Conservation (phyloP, 768 basidiomycete genomes). For the Ramaria sp. region DNA sequence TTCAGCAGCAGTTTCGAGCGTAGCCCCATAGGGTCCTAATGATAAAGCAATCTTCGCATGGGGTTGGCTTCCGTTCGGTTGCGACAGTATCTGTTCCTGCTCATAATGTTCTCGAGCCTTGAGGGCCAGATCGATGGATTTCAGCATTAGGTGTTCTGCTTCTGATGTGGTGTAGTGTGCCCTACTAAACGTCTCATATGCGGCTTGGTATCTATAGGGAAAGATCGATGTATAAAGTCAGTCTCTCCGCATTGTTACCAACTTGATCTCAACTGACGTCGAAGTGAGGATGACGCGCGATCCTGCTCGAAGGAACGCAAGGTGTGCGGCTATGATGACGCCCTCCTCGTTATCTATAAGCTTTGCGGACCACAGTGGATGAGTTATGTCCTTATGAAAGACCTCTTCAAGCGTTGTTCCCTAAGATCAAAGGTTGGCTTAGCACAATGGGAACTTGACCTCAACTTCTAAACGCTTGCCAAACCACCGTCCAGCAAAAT, state of each 20-base stretch:
- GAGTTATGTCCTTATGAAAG: constrained; percentile 35
- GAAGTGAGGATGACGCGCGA: constrained; percentile 56
- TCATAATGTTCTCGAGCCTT: constrained; percentile 27
- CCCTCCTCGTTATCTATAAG: constrained; percentile 43
- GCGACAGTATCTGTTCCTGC: not conserved
- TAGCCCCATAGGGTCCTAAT: constrained; percentile 66
- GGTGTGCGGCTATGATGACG: constrained; percentile 46
- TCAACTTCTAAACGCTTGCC: too few species aligned
- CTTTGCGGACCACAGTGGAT: constrained; percentile 64
- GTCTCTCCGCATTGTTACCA: not conserved
- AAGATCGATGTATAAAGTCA: not conserved
- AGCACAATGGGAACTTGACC: too few species aligned
- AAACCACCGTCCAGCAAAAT: too few species aligned
- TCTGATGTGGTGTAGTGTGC: constrained; percentile 36
- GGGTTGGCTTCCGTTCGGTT: not conserved
- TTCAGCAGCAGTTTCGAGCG: constrained; percentile 48
- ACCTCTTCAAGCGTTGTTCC: constrained; percentile 51
- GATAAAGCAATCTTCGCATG: constrained; percentile 51
- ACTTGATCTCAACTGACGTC: constrained; percentile 35
- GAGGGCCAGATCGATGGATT: constrained; percentile 39
- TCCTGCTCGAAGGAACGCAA: constrained; percentile 54
- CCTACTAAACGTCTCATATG: constrained; percentile 39
- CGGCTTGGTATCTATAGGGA: constrained; percentile 51
- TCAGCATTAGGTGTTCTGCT: constrained; percentile 39
- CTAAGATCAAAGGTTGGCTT: constrained; percentile 25